Evolutionary conservation across 2,329 filamentous ascomycete species (phyloP), one percentile per base, ranked within the genome.

Genomic region (Neonectria punicea): DNA sequence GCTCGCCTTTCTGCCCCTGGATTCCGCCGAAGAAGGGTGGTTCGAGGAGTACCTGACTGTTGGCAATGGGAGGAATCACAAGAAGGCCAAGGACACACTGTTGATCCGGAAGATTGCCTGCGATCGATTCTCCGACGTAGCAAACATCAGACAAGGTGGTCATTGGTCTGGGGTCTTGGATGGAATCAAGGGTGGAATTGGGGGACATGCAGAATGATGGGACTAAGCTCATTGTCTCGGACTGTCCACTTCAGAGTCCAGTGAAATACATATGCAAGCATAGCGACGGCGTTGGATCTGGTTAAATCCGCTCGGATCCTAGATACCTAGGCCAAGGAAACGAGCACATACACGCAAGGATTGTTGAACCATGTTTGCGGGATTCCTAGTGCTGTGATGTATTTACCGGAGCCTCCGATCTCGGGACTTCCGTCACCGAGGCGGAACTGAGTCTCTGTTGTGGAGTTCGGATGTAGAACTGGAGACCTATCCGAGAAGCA

Each of bases 1-100:
- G 76, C 83, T 97, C 0, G 86, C 93, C 9, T 90, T 90, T 66
- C 79, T 95, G 66, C 92, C 93, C 0, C 86, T 97, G n/a, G 88
- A 88, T 62, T 76, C 82, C 1, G 82, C 87, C 18, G 93, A 97
- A 75, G 92, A 94, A 75, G 76, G 75, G 5, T 95, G 92, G 91
- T 89, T 97, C 67, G 88, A 91, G 69, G 87, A 91, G 28, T 91
- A 86, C 63, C 80, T 97, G 41, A 83, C 87, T 0, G 81, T 83
- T 5, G 90, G 91, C 11, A 87, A 88, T 49, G 92, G 91, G 2
- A 88, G 88, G 73, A 85, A 82, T 46, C 80, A 91, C 8, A 88
- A 86, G 67, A 87, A 87, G 25, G 89, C 91, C 4, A 90, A 88
- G 74, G 93, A 95, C 72, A 92, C 91, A 0, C 82, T 94, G 1